Evolutionary conservation across 345 rosid species (phyloP), one percentile per base, ranked within the genome.

Genomic region (Hevea brasiliensis): DNA sequence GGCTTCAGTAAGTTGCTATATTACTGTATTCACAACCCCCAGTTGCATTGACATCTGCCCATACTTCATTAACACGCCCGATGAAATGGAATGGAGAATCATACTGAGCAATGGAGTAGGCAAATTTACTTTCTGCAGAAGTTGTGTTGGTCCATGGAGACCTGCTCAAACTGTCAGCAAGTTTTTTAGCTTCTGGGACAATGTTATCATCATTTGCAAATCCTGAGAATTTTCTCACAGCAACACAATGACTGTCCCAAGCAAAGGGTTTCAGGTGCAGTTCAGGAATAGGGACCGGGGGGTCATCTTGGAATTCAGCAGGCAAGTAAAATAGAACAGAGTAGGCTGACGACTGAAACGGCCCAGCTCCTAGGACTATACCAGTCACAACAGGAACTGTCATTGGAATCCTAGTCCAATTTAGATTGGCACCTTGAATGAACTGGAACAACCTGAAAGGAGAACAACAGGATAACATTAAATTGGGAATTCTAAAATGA

Each of bases 401-500:
- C 92, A 90, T 85, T 24, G 85, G 78, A 55, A 90, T 74, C 73
- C 89, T 84, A n/a, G 91, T 85, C 76, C 24, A 76, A 53, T 90
- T 88, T 17, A 88, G 85, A 77, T 90, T 90, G 65, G 96, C 96
- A 42, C 96, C 92, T 78, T 85, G 76, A 57, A 81, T 83, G 79
- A 53, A 88, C 73, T 87, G 94, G 82, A 90, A 90, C 80, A 90
- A 81, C 83, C 89, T 86, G 71, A 21, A 27, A 77, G 2, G 47
- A 32, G 41, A 26, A 44, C 11, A 50, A 32, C 58, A 69, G 21
- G 0, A 3, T 4, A 47, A 13, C 15, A 15, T 4, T 14, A n/a
- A 41, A 59, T 27, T 73, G 29, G 26, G 41, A 61, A 13, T 32
- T 32, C 58, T 26, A 24, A 32, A 53, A 44, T 14, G 9, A 53